Evolutionary conservation across 108 stramenopile species (phyloP).

Genomic region (Thalassiosira profunda): DNA sequence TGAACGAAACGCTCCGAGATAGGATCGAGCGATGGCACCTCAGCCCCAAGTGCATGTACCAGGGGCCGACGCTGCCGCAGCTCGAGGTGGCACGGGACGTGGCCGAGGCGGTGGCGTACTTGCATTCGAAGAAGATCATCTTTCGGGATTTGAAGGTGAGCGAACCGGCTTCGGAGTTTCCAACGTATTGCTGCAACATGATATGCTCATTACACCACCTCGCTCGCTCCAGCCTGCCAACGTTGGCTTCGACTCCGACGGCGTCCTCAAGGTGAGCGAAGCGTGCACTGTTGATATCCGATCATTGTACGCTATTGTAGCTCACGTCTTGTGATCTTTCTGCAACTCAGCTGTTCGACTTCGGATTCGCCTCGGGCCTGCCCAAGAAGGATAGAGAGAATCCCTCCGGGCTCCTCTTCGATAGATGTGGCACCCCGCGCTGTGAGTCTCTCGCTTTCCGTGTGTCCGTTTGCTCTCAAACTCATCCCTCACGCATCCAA

Average conservation of each 20-base stretch:
- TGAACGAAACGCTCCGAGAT: background rate
- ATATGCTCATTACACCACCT: no score
- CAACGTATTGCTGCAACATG: no score
- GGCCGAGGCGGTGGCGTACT: conserved; percentile 61
- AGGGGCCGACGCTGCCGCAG: conserved; percentile 8
- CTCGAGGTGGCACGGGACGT: conserved; percentile 24
- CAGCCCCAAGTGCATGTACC: background rate
- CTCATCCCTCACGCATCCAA: no score
- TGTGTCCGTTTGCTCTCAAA: background rate
- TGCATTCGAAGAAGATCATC: conserved; percentile 64
- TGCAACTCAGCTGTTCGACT: conserved; percentile 75
- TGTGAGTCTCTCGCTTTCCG: conserved; percentile 40
- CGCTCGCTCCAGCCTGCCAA: conserved; percentile 45
- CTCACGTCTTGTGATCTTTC: no score
- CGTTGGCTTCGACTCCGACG: conserved; percentile 50
- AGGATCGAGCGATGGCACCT: background rate
- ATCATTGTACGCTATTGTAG: no score
- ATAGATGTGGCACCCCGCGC: conserved; percentile 54
- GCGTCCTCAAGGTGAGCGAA: conserved; percentile 37
- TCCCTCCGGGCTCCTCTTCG: conserved; percentile 18
- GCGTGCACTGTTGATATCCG: no score
- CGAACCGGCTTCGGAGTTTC: no score
- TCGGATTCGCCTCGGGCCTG: conserved; percentile 57
- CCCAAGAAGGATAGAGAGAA: background rate
- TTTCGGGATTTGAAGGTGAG: conserved; percentile 82